These are phyloP conservation scores for Sugiyamaella chiloensis DNA, from an alignment of 805 yeast genomes.

Conservation along the genomic window DNA sequence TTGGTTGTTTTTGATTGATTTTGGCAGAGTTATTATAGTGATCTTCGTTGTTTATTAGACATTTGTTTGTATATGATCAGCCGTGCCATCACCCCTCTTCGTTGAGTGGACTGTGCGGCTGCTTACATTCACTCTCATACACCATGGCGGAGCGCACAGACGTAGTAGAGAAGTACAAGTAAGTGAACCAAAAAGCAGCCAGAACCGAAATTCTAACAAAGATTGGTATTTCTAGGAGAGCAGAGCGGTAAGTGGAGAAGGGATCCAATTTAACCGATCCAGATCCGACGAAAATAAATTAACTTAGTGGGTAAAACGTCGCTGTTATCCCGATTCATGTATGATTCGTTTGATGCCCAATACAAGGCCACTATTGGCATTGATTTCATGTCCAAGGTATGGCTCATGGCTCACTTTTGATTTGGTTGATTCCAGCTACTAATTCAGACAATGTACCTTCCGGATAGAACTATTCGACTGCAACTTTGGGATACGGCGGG, in stretches of 20 bases:
- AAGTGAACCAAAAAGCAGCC: slow-evolving; percentile 20
- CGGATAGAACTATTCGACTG: slow-evolving; percentile 90
- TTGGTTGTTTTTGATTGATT: no score
- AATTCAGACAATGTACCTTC: slow-evolving; percentile 80
- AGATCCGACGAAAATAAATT: not conserved
- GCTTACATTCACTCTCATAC: no score
- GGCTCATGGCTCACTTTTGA: slow-evolving; percentile 12
- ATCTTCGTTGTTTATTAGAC: not conserved
- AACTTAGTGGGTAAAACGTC: slow-evolving; percentile 85
- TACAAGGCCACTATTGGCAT: slow-evolving; percentile 95
- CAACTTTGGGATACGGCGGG: slow-evolving; percentile 99
- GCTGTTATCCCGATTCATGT: slow-evolving; percentile 94
- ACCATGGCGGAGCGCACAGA: slow-evolving; percentile 27
- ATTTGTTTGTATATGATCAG: no score
- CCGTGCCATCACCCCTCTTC: no score
- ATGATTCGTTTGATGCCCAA: slow-evolving; percentile 93
- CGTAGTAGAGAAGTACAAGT: slow-evolving; percentile 38
- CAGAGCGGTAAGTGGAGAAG: slow-evolving; percentile 68
- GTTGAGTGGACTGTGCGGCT: no score
- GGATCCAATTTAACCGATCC: not conserved
- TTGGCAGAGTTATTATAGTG: no score
- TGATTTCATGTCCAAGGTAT: slow-evolving; percentile 77
- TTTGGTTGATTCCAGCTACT: not conserved
- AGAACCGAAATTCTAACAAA: slow-evolving; percentile 45
- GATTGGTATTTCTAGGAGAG: slow-evolving; percentile 95